These are phyloP conservation scores for Sodiomyces alkalinus DNA, from an alignment of 2,329 filamentous ascomycete genomes.

Conservation along the genomic window DNA sequence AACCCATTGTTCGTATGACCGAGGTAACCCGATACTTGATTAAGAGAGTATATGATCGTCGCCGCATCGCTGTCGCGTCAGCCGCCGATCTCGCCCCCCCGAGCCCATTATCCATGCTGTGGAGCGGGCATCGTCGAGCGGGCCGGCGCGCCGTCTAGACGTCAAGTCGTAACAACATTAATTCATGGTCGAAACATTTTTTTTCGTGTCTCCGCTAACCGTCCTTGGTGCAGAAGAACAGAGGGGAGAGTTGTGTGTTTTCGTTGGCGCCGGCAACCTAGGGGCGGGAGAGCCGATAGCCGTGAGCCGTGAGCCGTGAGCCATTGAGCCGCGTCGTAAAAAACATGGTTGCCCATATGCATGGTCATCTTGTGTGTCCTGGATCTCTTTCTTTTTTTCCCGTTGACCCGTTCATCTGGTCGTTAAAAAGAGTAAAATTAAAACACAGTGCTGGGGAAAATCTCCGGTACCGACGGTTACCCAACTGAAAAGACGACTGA, in stretches of 20 bases:
- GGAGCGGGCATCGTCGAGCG: constrained; percentile 9
- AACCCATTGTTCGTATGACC: background rate
- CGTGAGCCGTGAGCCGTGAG: too few species aligned
- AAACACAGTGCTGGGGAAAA: too few species aligned
- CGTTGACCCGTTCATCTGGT: too few species aligned
- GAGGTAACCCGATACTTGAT: constrained; percentile 9
- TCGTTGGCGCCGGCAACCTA: too few species aligned
- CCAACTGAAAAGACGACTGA: too few species aligned
- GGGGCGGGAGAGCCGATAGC: too few species aligned
- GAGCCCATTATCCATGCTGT: constrained; percentile 5
- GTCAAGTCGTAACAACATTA: constrained; percentile 30
- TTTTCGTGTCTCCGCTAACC: too few species aligned
- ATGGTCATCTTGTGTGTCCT: too few species aligned
- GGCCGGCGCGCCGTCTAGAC: constrained; percentile 27
- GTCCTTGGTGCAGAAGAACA: constrained; percentile 1
- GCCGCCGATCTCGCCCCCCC: constrained; percentile 6
- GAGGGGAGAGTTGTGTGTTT: constrained; percentile 7
- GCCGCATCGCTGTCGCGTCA: constrained; percentile 21
- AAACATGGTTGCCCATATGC: constrained; percentile 25
- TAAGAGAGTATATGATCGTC: constrained; percentile 25
- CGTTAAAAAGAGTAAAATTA: too few species aligned
- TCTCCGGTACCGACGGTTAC: too few species aligned
- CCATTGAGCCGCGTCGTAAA: constrained; percentile 1
- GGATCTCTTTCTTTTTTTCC: too few species aligned
- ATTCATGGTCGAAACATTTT: constrained; percentile 25